Base-by-base conservation (phyloP, 106 monocot genomes). In the Vanilla planifolia region DNA sequence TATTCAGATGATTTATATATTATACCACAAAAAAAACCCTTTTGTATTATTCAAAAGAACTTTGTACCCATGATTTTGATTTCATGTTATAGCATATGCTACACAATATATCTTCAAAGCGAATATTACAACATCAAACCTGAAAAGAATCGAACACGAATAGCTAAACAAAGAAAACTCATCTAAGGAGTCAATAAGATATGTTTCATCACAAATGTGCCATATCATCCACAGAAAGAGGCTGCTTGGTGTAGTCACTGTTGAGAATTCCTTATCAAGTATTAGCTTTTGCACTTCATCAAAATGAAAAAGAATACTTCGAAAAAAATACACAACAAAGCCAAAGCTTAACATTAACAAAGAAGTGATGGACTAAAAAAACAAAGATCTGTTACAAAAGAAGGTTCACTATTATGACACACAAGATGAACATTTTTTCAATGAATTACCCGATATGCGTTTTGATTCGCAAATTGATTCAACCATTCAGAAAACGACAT, bases 401-500 rank as follows among this genome's bases (percentile, higher is more conserved):
- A 50, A 9, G 10, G 10, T 50, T 1, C 22, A 50, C 26, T 25
- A 50, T 9, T 14, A 40, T 14, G 7, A 40, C 14, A 40, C 40
- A 14, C 7, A 40, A 40, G 40, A 40, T 9, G 0, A 50, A n/a
- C 1, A 50, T 7, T 10, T 50, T 50, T 9, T 25, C 8, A 26
- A 26, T 50, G 27, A 24, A 53, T 16, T 53, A 53, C 53, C 53
- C 14, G 29, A 10, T 8, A 53, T 53, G 29, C 22, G 32, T 8
- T 30, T 4, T 28, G 13, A 53, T 53, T 16, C 32, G 5, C 16
- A 53, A 22, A 53, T 3, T 29, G 1, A 30, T 53, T 53, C 14
- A 53, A 16, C 53, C 53, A 53, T 30, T 53, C 29, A 20, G 30
- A 53, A 30, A 45, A 45, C 4, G 53, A 53, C 16, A 30, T 53